Base-by-base conservation (phyloP, 2,329 filamentous ascomycete genomes). In the Beauveria scarabaeidicola region DNA sequence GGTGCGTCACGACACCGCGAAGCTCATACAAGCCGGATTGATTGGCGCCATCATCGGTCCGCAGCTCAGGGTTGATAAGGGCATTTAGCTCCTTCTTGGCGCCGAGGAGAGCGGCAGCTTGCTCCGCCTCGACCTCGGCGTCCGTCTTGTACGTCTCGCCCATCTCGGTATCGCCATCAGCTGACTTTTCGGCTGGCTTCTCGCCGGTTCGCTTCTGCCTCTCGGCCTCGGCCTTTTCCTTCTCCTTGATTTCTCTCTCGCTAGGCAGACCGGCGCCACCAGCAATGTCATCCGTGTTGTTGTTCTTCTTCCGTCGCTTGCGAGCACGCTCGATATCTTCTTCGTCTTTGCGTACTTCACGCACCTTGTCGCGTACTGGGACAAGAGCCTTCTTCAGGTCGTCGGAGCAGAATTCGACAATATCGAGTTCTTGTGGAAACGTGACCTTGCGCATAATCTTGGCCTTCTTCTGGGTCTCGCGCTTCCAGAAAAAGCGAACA, bases 391-490 rank as follows among this genome's bases (percentile, higher is more conserved):
- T 87, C 72, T 85, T 88, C 63, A 99, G 79, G 57, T 94, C 88
- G 27, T 97, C 92, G 13, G 92, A 93, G 74, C 94, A 99, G 74
- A 96, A 97, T 71, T 99, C 94, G 23, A 96, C 86, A 43, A 90
- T 85, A 69, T 99, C 94, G 38, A 99, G 79, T 74, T 99, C 94
- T 54, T 90, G 86, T 7, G 93, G 93, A 71, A 99, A 99, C 0
- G 91, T 93, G 60, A 99, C 94, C 76, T 97, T 99, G 71, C 92
- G 90, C 90, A 99, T 93, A 67, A 99, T 99, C 81, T 99, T 99
- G 65, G 93, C 92, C 81, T 99, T 99, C 79, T 97, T 97, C 74
- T 95, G 88, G 3, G 90, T 91, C 66, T 96, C 91, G 51, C 88
- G 86, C 70, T 96, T 93, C 94, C 94, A 99, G 78, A 93, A 97